These are phyloP conservation scores for Asterochloris sp. DNA, from an alignment of 139 green algal species.

Conservation along the genomic window DNA sequence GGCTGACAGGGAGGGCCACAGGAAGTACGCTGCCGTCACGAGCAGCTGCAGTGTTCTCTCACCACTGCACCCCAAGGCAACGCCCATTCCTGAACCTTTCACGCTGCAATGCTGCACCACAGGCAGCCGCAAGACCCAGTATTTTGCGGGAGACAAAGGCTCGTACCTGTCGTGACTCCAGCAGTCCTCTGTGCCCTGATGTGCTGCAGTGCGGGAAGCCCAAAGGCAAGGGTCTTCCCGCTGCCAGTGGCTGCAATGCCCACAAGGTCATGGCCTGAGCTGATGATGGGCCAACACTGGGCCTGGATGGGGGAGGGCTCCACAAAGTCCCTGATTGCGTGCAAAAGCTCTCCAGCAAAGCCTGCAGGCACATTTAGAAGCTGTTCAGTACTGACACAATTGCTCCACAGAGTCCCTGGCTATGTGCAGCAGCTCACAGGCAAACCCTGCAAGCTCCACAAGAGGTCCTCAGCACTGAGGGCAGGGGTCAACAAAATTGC, in stretches of 20 bases:
- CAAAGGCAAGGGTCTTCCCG: slow-evolving; percentile 84
- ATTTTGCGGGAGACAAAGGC: too few relatives aligned
- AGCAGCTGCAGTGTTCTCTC: too few relatives aligned
- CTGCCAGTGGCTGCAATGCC: slow-evolving; percentile 85
- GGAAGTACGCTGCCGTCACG: too few relatives aligned
- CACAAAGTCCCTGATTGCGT: slow-evolving; percentile 59
- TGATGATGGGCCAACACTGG: slow-evolving; percentile 80
- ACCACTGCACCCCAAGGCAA: too few relatives aligned
- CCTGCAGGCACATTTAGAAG: slow-evolving; percentile 36
- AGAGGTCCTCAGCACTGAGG: slow-evolving; percentile 17
- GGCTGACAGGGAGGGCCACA: too few relatives aligned
- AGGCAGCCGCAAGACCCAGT: too few relatives aligned
- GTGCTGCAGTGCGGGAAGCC: slow-evolving; percentile 78
- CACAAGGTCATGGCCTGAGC: slow-evolving; percentile 78
- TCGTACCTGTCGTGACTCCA: neutral
- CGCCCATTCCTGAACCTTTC: too few relatives aligned
- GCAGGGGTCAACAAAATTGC: slow-evolving; percentile 62
- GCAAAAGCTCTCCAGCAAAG: slow-evolving; percentile 60
- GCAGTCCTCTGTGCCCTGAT: slow-evolving; percentile 56
- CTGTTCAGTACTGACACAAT: neutral
- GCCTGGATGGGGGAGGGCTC: slow-evolving; percentile 79
- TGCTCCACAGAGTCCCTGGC: neutral
- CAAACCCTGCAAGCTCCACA: neutral
- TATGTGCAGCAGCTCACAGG: neutral
- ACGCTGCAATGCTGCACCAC: too few relatives aligned